Base-by-base conservation (phyloP, 371 early-diverging fungal genomes). In the Apophysomyces elegans region DNA sequence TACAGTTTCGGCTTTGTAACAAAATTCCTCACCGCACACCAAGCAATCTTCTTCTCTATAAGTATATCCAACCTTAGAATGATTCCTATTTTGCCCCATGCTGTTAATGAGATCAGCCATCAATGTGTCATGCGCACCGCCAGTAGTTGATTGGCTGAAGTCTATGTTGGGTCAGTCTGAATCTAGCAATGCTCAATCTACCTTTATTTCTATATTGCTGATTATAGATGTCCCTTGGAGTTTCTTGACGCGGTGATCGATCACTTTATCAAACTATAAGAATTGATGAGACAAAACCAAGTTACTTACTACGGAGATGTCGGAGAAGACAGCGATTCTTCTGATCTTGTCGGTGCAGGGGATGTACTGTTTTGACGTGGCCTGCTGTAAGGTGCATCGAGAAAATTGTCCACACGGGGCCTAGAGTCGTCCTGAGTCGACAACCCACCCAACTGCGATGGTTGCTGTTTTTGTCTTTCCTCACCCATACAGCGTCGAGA, bases 311-410 rank as follows among this genome's bases (percentile, higher is more conserved):
- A 60, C n/a, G 32, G 58, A 58, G 39, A 58, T n/a, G 18, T 13
- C 16, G 60, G 35, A 45, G 39, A 45, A 43, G 60, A 39, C 2
- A 60, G 58, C 37, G 38, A 39, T 36, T 58, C 58, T 43, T 38
- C 44, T 16, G 46, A 47, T 62, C 50, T 50, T 4, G 60, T 50
- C 13, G 79, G 77, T 18, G 77, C 76, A 60, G 77, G 79, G 9
- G 77, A 74, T n/a, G 69, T 76, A 35, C 75, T 74, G 65, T 79
- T 79, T 46, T 74, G 72, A 60, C 72, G 68, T 61, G 75, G 76
- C 59, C 68, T 64, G 59, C 68, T 64, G 35, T 70, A 44, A 14
- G 60, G 46, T 13, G 61, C 47, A 50, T 43, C 32, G 37, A 46
- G 50, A 45, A 45, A 64, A 35, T 60, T 69, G 69, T 37, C 66